These are phyloP conservation scores for Talaromyces rugulosus DNA, from an alignment of 2,329 filamentous ascomycete species.

Conservation along the genomic window DNA sequence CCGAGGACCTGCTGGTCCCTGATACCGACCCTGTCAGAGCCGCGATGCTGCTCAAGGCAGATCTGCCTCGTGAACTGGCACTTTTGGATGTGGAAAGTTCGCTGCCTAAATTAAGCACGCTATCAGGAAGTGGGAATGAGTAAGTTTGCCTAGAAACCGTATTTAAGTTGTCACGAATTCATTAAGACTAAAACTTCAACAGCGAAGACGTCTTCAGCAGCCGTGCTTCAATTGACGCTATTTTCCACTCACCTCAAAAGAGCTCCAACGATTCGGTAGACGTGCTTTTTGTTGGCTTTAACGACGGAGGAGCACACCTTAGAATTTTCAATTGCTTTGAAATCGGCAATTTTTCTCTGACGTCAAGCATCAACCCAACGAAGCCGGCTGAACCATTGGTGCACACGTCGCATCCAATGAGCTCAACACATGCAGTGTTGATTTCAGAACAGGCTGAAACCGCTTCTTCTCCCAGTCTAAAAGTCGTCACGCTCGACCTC, in stretches of 20 bases:
- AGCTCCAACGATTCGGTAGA: constrained; percentile 71
- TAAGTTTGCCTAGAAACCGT: constrained; percentile 15
- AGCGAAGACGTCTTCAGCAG: constrained; percentile 63
- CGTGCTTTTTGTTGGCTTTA: constrained; percentile 70
- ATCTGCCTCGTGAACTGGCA: constrained; percentile 69
- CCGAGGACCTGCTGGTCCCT: constrained; percentile 41
- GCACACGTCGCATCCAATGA: constrained; percentile 68
- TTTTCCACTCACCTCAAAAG: constrained; percentile 60
- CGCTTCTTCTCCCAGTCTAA: constrained; percentile 30
- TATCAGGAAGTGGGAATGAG: constrained; percentile 64
- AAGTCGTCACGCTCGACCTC: constrained; percentile 74
- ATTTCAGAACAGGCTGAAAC: constrained; percentile 26
- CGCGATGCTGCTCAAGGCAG: constrained; percentile 37
- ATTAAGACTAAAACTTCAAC: constrained; percentile 15
- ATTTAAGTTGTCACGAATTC: neutral
- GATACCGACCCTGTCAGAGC: constrained; percentile 34
- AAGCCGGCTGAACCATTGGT: constrained; percentile 41
- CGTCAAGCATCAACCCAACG: constrained; percentile 30
- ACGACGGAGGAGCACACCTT: constrained; percentile 67
- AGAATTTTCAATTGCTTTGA: constrained; percentile 83
- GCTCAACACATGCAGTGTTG: constrained; percentile 75
- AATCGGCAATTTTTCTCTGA: constrained; percentile 53
- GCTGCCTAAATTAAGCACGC: constrained; percentile 69
- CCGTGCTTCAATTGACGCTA: constrained; percentile 63
- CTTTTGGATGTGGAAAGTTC: constrained; percentile 72